Evolutionary conservation across 148 eudicot genomes (phyloP).

Genomic region (Rhododendron henanense): DNA sequence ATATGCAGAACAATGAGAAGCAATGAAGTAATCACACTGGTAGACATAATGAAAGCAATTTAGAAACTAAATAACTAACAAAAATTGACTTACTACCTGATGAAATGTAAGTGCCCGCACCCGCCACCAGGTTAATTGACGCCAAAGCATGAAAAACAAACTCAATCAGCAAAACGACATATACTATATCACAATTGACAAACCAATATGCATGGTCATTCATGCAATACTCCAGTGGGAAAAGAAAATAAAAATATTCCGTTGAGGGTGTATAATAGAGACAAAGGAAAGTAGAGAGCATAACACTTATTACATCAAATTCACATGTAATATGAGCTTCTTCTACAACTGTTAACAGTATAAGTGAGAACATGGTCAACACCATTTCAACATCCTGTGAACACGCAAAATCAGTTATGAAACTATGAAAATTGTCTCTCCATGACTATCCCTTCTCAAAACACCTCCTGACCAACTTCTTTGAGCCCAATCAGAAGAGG

Average conservation of each 20-base stretch:
- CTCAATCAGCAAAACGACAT: conserved; percentile 7
- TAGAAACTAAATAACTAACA: neutral
- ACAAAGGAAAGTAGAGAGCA: neutral
- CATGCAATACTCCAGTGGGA: neutral
- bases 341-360: neutral
- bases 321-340: no score
- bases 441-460: neutral
- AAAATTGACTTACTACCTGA: conserved; percentile 37
- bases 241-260: neutral
- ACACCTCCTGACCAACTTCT: neutral
- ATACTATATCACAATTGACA: neutral
- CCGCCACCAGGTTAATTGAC: neutral
- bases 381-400: neutral
- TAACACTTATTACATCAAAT: neutral
- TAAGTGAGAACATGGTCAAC: neutral
- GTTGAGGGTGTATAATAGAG: neutral
- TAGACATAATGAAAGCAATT: neutral
- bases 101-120: neutral
- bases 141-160: conserved; percentile 15
- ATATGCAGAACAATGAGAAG: neutral
- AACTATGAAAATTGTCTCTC: neutral
- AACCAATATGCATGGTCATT: neutral
- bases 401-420: neutral
- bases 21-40: neutral
- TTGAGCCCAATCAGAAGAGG: neutral